Percentiles rank a stretch among this genome's conserved stretches.
Evolutionary conservation across 106 monocot species (phyloP).

Genomic region (Phalaenopsis aphrodite): DNA sequence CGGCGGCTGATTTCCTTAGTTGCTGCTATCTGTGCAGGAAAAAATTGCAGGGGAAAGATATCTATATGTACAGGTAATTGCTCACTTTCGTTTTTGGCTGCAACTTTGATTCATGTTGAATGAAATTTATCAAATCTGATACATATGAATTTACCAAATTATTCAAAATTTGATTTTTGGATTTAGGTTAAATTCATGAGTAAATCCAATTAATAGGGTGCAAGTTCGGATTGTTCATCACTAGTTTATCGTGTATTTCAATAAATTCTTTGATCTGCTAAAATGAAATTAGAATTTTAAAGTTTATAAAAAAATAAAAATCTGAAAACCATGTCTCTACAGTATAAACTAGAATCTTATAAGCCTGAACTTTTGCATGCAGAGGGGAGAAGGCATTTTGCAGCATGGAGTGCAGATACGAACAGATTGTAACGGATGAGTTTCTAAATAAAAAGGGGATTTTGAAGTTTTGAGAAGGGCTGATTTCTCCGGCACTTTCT

Average conservation of each 20-base stretch:
- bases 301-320: too few relatives aligned
- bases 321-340: too few relatives aligned
- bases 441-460: slow-evolving; percentile 32
- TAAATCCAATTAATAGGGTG: too few relatives aligned
- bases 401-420: slow-evolving; percentile 54
- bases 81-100: neutral
- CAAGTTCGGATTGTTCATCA: too few relatives aligned
- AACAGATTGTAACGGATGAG: slow-evolving; percentile 47
- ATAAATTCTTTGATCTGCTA: too few relatives aligned
- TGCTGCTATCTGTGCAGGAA: slow-evolving; percentile 55
- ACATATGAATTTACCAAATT: too few relatives aligned
- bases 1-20: slow-evolving; percentile 38
- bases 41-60: slow-evolving; percentile 54
- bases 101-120: too few relatives aligned
- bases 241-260: neutral
- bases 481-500: slow-evolving; percentile 22
- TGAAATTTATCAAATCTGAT: too few relatives aligned
- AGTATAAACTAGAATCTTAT: neutral
- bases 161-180: too few relatives aligned
- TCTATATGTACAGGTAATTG: slow-evolving; percentile 58
- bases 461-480: slow-evolving; percentile 5
- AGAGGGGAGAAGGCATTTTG: slow-evolving; percentile 73
- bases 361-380: slow-evolving; percentile 5
- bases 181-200: too few relatives aligned
- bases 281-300: too few relatives aligned